Evolutionary conservation across 2,329 filamentous ascomycete genomes (phyloP).

Genomic region (Exophiala mesophila): DNA sequence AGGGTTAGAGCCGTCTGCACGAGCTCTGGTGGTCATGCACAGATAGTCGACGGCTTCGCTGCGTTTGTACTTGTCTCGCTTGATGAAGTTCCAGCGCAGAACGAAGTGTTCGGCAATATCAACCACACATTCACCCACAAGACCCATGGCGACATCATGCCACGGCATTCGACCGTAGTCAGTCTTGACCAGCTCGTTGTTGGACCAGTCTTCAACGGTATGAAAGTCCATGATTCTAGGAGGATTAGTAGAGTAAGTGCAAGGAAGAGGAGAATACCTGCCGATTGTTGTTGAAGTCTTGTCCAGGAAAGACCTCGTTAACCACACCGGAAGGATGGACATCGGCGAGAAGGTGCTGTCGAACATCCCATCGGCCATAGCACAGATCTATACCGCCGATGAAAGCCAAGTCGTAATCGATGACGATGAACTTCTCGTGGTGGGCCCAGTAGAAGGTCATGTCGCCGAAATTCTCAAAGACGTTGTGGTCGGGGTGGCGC

Average conservation of each 20-base stretch:
- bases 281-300: slow-evolving; percentile 95
- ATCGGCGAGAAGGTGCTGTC: slow-evolving; percentile 80
- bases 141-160: slow-evolving; percentile 90
- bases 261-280: neutral
- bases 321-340: slow-evolving; percentile 77
- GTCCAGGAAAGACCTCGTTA: slow-evolving; percentile 86
- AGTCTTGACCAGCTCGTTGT: slow-evolving; percentile 85
- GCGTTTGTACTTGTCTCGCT: slow-evolving; percentile 96
- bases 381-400: slow-evolving; percentile 93
- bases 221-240: slow-evolving; percentile 83
- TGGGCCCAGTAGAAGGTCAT: slow-evolving; percentile 99
- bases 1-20: slow-evolving; percentile 39
- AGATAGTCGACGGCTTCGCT: slow-evolving; percentile 81
- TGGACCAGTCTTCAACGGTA: slow-evolving; percentile 84
- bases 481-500: slow-evolving; percentile 91
- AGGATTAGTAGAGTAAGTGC: neutral
- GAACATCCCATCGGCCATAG: slow-evolving; percentile 88
- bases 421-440: slow-evolving; percentile 95
- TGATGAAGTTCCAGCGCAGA: slow-evolving; percentile 92
- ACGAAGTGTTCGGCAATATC: slow-evolving; percentile 96
- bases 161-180: slow-evolving; percentile 96
- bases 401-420: slow-evolving; percentile 86
- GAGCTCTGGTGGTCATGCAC: slow-evolving; percentile 67
- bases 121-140: slow-evolving; percentile 84
- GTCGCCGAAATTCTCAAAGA: slow-evolving; percentile 87